Base-by-base conservation (phyloP, 1,284 basidiomycete genomes). In the Puccinia polysora region DNA sequence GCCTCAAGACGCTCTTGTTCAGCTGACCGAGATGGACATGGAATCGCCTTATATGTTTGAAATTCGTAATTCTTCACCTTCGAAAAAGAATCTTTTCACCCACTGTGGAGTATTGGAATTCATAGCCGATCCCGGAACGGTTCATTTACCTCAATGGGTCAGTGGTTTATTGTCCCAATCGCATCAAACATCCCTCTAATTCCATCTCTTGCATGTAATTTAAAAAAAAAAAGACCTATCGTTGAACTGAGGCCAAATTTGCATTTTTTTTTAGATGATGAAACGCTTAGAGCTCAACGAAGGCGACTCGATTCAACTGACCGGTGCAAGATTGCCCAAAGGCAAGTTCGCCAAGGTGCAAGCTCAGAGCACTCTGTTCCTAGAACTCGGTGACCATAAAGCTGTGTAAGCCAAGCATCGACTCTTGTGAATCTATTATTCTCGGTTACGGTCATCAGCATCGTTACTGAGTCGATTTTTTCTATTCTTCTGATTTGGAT, bases 91-190 rank as follows among this genome's bases (percentile, higher is more conserved):
- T 14, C 87, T 89, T 20, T 79, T 80, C 56, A 98, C 96, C 0
- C 92, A 99, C 79, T 89, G 89, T 0, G 96, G 96, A 84, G 96
- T 99, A 18, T 86, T 99, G 53, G 96, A 99, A 80, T 99, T 99
- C 81, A 97, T 97, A 75, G 95, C 96, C 0, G 90, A 97, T 73
- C 94, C 97, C 80, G 96, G 96, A 15, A 85, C 89, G 23, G 94
- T 96, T 2, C 90, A 98, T 82, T 83, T 99, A 14, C 96, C 96
- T 0, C 90, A 92, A 75, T 99, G 96, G 96, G 84, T 84, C 74
- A 73, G 83, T 78, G 0, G 3, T 18, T 45, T 28, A 36, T 14
- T n/a, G 52, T 28, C n/a, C 7, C 30, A 18, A 23, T 30, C 12
- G 8, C 10, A 34, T 7, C n/a, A 43, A 30, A 15, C 15, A 10